These are phyloP conservation scores for Amanita subjunquillea DNA, from an alignment of 768 basidiomycete genomes.

Conservation along the genomic window DNA sequence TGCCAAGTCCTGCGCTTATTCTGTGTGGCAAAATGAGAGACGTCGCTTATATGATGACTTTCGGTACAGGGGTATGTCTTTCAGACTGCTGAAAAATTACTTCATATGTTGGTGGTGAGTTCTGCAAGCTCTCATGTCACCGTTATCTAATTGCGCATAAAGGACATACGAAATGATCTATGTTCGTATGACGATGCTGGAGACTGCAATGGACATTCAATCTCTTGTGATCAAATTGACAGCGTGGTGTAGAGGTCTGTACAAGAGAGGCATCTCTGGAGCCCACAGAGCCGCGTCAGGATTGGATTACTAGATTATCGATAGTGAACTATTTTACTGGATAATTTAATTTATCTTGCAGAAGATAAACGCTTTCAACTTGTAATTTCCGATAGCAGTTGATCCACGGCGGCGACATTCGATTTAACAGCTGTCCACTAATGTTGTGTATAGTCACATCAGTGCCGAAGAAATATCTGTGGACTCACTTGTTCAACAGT, in stretches of 20 bases:
- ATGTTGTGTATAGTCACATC: neutral
- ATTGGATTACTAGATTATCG: conserved; percentile 22
- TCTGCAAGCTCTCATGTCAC: neutral
- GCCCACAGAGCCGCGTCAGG: conserved; percentile 69
- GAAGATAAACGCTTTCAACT: conserved; percentile 12
- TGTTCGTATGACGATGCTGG: conserved; percentile 38
- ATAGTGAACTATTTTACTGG: neutral
- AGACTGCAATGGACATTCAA: conserved; percentile 53
- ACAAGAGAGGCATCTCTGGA: conserved; percentile 47
- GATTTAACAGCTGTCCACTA: conserved; percentile 53
- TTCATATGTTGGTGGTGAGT: conserved; percentile 64
- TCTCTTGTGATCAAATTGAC: conserved; percentile 41
- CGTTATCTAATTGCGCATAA: conserved; percentile 3
- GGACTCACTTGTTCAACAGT: conserved; percentile 47
- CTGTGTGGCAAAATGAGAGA: conserved; percentile 69
- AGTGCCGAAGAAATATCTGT: neutral
- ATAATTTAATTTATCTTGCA: too few species aligned
- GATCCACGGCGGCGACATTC: conserved; percentile 35
- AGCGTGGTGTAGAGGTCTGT: conserved; percentile 62
- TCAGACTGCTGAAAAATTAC: conserved; percentile 36
- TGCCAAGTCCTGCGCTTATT: conserved; percentile 76
- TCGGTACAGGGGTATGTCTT: conserved; percentile 39
- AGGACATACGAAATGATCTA: conserved; percentile 57
- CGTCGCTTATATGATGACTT: conserved; percentile 34
- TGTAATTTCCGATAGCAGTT: conserved; percentile 30